Evolutionary conservation across 139 green algal genomes (phyloP).

Genomic region (Volvox reticuliferus): DNA sequence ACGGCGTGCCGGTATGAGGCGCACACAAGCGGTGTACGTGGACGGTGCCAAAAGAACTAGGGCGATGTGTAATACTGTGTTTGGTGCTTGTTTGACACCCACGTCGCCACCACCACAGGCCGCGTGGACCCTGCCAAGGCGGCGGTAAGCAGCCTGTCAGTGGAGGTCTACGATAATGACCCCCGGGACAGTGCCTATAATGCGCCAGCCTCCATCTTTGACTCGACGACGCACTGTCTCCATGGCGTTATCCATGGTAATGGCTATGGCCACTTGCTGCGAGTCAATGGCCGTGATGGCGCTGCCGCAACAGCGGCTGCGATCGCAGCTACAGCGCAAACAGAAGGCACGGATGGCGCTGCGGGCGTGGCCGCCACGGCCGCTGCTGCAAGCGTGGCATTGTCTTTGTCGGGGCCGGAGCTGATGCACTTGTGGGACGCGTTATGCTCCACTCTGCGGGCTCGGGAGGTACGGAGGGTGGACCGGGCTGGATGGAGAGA

Average conservation of each 20-base stretch:
- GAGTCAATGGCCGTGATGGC: constrained; percentile 74
- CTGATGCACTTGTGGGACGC: constrained; percentile 95
- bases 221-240: constrained; percentile 85
- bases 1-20: too few relatives aligned
- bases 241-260: constrained; percentile 96
- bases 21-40: too few relatives aligned
- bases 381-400: not conserved
- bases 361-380: constrained; percentile 2
- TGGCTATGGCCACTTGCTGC: constrained; percentile 93
- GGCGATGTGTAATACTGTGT: too few relatives aligned
- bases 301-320: constrained; percentile 55
- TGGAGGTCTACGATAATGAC: constrained; percentile 37
- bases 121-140: not conserved
- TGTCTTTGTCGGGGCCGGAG: constrained; percentile 71
- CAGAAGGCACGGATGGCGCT: constrained; percentile 42
- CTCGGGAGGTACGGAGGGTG: constrained; percentile 67
- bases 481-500: too few relatives aligned
- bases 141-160: constrained; percentile 17
- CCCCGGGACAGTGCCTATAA: constrained; percentile 56
- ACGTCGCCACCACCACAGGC: not conserved
- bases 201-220: constrained; percentile 74
- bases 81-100: too few relatives aligned
- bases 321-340: constrained; percentile 1
- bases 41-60: too few relatives aligned
- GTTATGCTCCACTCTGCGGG: constrained; percentile 86